Conservation (phyloP, 176 grass and related monocot genomes). For the Oryza brachyantha region DNA sequence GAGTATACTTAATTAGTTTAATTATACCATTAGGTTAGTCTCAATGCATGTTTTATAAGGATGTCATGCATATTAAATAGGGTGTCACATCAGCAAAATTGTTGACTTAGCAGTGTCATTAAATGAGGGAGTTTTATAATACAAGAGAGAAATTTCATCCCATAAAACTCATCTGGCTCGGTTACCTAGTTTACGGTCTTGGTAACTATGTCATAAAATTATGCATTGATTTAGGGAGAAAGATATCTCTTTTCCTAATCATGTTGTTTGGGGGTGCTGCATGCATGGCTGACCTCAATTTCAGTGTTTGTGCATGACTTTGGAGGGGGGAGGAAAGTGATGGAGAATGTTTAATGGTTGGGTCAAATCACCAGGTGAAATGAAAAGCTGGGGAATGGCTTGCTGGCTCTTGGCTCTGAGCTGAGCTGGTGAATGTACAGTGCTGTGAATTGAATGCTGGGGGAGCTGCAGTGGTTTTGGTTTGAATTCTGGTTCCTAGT, state of each 20-base stretch:
- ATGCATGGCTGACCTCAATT: not conserved
- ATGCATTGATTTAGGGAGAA: too few relatives aligned
- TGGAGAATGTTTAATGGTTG: not conserved
- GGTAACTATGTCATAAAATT: too few relatives aligned
- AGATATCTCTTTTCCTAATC: too few relatives aligned
- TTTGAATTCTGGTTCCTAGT: slow-evolving; percentile 28
- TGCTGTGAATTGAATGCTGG: slow-evolving; percentile 1
- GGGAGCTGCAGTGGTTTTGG: not conserved
- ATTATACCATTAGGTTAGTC: too few relatives aligned
- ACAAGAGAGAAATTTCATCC: too few relatives aligned
- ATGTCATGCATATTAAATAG: too few relatives aligned
- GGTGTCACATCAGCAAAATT: too few relatives aligned
- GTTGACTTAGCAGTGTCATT: too few relatives aligned
- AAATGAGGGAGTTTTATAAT: too few relatives aligned
- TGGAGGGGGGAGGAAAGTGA: not conserved
- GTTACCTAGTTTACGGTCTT: too few relatives aligned
- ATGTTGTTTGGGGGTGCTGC: not conserved
- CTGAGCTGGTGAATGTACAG: slow-evolving; percentile 1
- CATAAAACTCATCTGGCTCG: too few relatives aligned
- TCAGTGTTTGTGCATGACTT: not conserved
- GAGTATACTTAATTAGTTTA: not conserved
- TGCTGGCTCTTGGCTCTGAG: not conserved
- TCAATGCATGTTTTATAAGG: too few relatives aligned
- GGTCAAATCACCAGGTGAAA: slow-evolving; percentile 54
- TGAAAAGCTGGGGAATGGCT: slow-evolving; percentile 18